Conservation (phyloP, 106 monocot genomes). For the Platanthera zijinensis region DNA sequence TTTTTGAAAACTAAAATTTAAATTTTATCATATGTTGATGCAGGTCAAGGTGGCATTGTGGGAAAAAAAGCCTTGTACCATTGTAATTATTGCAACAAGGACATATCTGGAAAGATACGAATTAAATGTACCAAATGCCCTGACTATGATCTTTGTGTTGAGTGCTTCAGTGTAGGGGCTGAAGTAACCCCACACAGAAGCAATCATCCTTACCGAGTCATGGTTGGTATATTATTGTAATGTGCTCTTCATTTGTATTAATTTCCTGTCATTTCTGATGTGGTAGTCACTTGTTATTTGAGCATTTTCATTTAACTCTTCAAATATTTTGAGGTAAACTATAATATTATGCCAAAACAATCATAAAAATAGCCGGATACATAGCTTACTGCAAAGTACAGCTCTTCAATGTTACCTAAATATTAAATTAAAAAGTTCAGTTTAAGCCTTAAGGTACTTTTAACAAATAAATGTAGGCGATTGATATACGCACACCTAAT, state of each 20-base stretch:
- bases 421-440: not conserved
- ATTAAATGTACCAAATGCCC: conserved; percentile 95
- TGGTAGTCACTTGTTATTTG: not conserved
- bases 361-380: not conserved
- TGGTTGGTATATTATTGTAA: conserved; percentile 56
- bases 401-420: not conserved
- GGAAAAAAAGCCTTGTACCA: conserved; percentile 90
- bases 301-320: not conserved
- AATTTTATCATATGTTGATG: conserved; percentile 1
- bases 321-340: not conserved
- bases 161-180: conserved; percentile 95
- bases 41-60: conserved; percentile 56
- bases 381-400: not conserved
- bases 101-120: conserved; percentile 94
- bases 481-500: too few species aligned
- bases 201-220: conserved; percentile 93
- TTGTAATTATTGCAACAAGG: conserved; percentile 97
- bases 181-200: conserved; percentile 95
- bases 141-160: conserved; percentile 97
- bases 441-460: not conserved
- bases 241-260: not conserved
- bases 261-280: not conserved
- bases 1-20: not conserved
- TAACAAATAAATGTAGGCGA: too few species aligned
- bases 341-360: not conserved